phyloP scores from a whole-genome alignment of 495 filamentous ascomycete genomes.

The Aspergillus kassunensis region DNA sequence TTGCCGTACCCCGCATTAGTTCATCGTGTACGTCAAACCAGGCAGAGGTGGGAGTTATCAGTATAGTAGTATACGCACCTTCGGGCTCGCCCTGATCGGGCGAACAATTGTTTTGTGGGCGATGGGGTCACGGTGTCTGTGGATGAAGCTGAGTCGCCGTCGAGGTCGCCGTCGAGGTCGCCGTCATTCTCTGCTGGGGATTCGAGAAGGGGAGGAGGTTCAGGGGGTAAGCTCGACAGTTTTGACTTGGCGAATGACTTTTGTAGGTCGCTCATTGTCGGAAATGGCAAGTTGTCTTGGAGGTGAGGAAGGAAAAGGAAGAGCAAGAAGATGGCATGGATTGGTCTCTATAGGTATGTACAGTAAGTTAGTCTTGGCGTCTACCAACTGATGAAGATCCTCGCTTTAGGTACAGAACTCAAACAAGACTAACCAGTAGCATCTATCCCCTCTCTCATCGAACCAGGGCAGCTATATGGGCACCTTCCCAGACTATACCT shows the following conservation, averaged over 20 bases:
- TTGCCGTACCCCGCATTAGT: conserved; percentile 12
- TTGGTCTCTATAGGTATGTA: no score
- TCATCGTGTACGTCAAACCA: not conserved
- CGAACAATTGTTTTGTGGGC: conserved; percentile 67
- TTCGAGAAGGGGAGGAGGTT: conserved; percentile 43
- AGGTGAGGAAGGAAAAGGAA: no score
- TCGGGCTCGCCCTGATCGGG: conserved; percentile 46
- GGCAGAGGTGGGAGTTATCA: conserved; percentile 4
- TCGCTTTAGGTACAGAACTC: no score
- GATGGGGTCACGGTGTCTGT: conserved; percentile 85
- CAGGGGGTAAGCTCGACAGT: conserved; percentile 58
- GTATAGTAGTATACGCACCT: conserved; percentile 42
- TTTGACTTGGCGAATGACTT: conserved; percentile 78
- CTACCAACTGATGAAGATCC: no score
- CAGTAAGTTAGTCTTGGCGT: no score
- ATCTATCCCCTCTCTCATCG: no score
- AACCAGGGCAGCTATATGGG: no score
- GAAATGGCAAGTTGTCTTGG: not conserved
- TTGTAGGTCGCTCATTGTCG: conserved; percentile 78
- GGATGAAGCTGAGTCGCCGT: conserved; percentile 80
- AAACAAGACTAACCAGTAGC: no score
- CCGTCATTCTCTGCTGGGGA: conserved; percentile 25
- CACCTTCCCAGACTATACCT: no score
- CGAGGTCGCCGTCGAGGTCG: conserved; percentile 56
- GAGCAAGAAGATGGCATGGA: no score